These are phyloP conservation scores for Amanita inopinata DNA, from an alignment of 768 basidiomycete species.

Conservation along the genomic window DNA sequence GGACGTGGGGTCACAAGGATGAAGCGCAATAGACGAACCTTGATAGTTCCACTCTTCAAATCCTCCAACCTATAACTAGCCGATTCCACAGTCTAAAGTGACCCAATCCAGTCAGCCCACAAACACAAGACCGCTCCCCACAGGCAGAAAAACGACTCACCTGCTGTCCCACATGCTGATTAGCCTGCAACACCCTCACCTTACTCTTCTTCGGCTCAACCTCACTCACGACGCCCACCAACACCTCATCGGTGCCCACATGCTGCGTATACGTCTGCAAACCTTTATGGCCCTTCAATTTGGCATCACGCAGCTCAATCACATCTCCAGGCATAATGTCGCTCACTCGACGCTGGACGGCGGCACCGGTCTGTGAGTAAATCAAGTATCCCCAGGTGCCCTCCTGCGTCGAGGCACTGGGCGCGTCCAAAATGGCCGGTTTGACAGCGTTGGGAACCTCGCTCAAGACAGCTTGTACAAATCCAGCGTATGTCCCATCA, in stretches of 20 bases:
- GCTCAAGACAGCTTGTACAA: slow-evolving; percentile 55
- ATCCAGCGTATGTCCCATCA: slow-evolving; percentile 78
- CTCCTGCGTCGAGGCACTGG: slow-evolving; percentile 19
- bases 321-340: slow-evolving; percentile 88
- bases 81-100: slow-evolving; percentile 47
- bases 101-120: slow-evolving; percentile 1
- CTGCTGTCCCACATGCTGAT: slow-evolving; percentile 77
- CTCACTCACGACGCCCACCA: slow-evolving; percentile 72
- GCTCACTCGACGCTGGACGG: slow-evolving; percentile 63
- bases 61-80: slow-evolving; percentile 87
- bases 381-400: slow-evolving; percentile 59
- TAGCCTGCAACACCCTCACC: slow-evolving; percentile 77
- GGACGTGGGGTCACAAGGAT: too few relatives aligned
- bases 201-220: slow-evolving; percentile 85
- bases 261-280: slow-evolving; percentile 62
- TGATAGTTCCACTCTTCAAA: slow-evolving; percentile 74
- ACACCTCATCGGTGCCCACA: slow-evolving; percentile 38
- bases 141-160: slow-evolving; percentile 29
- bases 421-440: not conserved
- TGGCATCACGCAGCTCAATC: slow-evolving; percentile 64
- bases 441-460: slow-evolving; percentile 51
- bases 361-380: slow-evolving; percentile 56
- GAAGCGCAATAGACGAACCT: slow-evolving; percentile 34
- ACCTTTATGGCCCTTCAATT: slow-evolving; percentile 71
- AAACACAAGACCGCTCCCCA: not conserved